These are phyloP conservation scores for Breynia disticha DNA, from an alignment of 441 rosid species.

Conservation along the genomic window DNA sequence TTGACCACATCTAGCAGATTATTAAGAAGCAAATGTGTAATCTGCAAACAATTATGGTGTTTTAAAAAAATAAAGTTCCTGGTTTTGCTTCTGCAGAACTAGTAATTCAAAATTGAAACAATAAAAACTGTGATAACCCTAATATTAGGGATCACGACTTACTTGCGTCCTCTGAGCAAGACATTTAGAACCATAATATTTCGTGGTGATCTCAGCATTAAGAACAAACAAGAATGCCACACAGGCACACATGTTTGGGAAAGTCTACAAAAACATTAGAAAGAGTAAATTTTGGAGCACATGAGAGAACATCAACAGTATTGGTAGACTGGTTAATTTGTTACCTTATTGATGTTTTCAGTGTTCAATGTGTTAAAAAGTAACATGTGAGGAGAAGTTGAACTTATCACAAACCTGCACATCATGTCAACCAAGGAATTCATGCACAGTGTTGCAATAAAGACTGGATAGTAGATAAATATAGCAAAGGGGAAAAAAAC, in stretches of 20 bases:
- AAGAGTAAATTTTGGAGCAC: conserved; percentile 15
- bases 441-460: background rate
- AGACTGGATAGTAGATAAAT: background rate
- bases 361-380: conserved; percentile 45
- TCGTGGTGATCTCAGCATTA: conserved; percentile 34
- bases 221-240: conserved; percentile 55
- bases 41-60: conserved; percentile 38
- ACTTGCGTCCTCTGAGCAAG: conserved; percentile 75
- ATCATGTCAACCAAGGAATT: conserved; percentile 14
- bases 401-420: conserved; percentile 43
- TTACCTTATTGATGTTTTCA: conserved; percentile 45
- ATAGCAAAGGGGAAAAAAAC: too few species aligned
- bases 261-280: conserved; percentile 42
- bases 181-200: conserved; percentile 34
- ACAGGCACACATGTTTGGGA: conserved; percentile 59
- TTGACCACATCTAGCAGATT: conserved; percentile 60
- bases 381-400: conserved; percentile 33
- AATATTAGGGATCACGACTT: conserved; percentile 13
- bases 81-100: background rate
- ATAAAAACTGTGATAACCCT: too few species aligned
- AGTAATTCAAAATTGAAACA: too few species aligned
- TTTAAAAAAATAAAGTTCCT: conserved; percentile 4
- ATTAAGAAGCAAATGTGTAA: conserved; percentile 41
- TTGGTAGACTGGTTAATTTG: background rate
- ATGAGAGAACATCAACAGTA: background rate